Evolutionary conservation across 2,329 filamentous ascomycete species (phyloP).

Genomic region (Sporothrix globosa): DNA sequence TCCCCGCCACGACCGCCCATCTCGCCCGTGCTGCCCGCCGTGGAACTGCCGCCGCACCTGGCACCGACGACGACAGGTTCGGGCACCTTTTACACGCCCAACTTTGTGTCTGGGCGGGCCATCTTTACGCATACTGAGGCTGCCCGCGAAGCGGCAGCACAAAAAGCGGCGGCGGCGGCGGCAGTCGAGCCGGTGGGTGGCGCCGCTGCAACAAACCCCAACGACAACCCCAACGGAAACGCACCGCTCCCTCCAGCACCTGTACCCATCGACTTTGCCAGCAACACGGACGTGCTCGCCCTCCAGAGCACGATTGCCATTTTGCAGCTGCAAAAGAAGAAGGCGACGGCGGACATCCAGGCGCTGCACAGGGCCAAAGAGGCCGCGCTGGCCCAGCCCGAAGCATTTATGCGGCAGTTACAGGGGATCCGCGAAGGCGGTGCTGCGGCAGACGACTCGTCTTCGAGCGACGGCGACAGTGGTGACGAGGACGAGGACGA

Average conservation of each 20-base stretch:
- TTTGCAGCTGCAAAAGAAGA: slow-evolving; percentile 81
- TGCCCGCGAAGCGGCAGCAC: slow-evolving; percentile 30
- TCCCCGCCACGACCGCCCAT: slow-evolving; percentile 56
- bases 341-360: slow-evolving; percentile 74
- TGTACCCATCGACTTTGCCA: slow-evolving; percentile 59
- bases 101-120: slow-evolving; percentile 35
- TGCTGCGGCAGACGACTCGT: slow-evolving; percentile 40
- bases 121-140: slow-evolving; percentile 33
- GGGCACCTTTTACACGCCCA: slow-evolving; percentile 36
- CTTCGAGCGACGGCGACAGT: slow-evolving; percentile 42
- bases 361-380: slow-evolving; percentile 70
- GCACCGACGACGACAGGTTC: slow-evolving; percentile 44
- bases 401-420: slow-evolving; percentile 71
- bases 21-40: slow-evolving; percentile 57
- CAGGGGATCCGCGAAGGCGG: slow-evolving; percentile 54
- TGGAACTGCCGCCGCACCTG: slow-evolving; percentile 41
- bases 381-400: slow-evolving; percentile 70
- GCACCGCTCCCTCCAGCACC: slow-evolving; percentile 50
- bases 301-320: slow-evolving; percentile 83
- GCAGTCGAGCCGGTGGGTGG: not conserved
- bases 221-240: not conserved
- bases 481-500: slow-evolving; percentile 43
- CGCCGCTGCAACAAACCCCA: not conserved
- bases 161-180: not conserved
- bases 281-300: slow-evolving; percentile 84